Evolutionary conservation across 2,329 filamentous ascomycete genomes (phyloP).

Genomic region (Colletotrichum eleusines): DNA sequence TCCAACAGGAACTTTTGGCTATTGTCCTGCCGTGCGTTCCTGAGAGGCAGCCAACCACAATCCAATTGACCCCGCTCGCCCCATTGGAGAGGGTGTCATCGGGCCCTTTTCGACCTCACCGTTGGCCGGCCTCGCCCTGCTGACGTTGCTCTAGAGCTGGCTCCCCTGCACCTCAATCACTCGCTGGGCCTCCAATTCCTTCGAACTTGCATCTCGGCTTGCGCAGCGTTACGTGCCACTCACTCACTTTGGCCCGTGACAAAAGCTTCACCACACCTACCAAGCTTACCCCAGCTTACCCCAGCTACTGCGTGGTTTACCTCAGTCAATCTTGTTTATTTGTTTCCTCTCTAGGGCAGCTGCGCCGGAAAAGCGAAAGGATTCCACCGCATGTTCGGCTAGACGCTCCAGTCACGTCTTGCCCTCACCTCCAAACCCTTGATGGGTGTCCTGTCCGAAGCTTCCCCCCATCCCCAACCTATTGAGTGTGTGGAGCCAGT

Average conservation of each 20-base stretch:
- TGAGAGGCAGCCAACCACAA: slow-evolving; percentile 24
- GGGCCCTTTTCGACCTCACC: slow-evolving; percentile 15
- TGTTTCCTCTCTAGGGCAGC: slow-evolving; percentile 19
- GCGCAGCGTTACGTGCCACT: slow-evolving; percentile 8
- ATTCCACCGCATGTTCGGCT: slow-evolving; percentile 40
- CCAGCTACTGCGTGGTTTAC: slow-evolving; percentile 3
- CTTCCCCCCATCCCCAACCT: slow-evolving; percentile 10
- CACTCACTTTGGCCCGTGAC: slow-evolving; percentile 2
- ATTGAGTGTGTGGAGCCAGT: slow-evolving; percentile 33
- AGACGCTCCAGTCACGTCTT: slow-evolving; percentile 41
- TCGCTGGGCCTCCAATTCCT: slow-evolving; percentile 7
- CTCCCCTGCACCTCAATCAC: slow-evolving; percentile 12
- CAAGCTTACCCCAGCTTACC: background rate
- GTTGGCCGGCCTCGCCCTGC: slow-evolving; percentile 13
- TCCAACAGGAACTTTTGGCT: slow-evolving; percentile 25
- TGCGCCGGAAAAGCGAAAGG: slow-evolving; percentile 28
- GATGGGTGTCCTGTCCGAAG: slow-evolving; percentile 4
- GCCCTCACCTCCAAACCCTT: slow-evolving; percentile 27
- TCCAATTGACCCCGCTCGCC: slow-evolving; percentile 29
- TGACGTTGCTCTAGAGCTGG: slow-evolving; percentile 31
- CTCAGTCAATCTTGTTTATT: slow-evolving; percentile 15
- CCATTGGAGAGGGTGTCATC: slow-evolving; percentile 38
- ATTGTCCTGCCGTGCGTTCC: slow-evolving; percentile 24
- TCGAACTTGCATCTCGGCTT: slow-evolving; percentile 12
- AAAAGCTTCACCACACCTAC: slow-evolving; percentile 5